These are phyloP conservation scores for Rosa multiflora DNA, from an alignment of 306 rosid species.

Conservation along the genomic window DNA sequence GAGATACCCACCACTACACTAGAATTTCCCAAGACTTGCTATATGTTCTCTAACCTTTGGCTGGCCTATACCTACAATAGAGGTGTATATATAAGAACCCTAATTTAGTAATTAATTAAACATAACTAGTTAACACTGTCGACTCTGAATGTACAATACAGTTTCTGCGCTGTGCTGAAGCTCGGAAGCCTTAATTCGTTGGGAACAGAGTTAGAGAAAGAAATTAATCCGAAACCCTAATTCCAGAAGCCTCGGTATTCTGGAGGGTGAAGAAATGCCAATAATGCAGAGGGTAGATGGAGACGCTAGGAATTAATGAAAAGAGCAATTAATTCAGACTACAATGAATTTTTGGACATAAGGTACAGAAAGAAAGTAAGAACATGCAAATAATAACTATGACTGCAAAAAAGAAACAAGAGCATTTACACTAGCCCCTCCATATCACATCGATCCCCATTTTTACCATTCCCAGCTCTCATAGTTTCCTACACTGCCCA, in stretches of 20 bases:
- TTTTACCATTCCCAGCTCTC: conserved; percentile 7
- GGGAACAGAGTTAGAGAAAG: neutral
- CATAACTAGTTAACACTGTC: neutral
- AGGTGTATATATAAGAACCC: neutral
- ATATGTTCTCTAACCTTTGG: neutral
- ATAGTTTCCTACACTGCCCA: conserved; percentile 25
- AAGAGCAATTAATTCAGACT: conserved; percentile 34
- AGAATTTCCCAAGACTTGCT: neutral
- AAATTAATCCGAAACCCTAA: neutral
- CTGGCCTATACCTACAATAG: neutral
- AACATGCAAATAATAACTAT: conserved; percentile 2
- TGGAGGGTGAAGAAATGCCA: neutral
- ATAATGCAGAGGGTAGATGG: conserved; percentile 19
- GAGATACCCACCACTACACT: too few species aligned
- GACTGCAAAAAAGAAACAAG: conserved; percentile 38
- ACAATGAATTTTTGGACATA: conserved; percentile 26
- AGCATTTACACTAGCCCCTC: conserved; percentile 72
- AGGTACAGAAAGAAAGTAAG: conserved; percentile 20
- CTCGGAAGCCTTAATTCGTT: neutral
- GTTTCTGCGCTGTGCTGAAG: neutral
- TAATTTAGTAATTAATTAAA: neutral
- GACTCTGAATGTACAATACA: neutral
- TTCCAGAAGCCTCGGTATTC: neutral
- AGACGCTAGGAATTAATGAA: conserved; percentile 14
- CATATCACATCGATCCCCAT: neutral